Conservation (phyloP, 257 asterid species). For the Salvia hispanica region DNA sequence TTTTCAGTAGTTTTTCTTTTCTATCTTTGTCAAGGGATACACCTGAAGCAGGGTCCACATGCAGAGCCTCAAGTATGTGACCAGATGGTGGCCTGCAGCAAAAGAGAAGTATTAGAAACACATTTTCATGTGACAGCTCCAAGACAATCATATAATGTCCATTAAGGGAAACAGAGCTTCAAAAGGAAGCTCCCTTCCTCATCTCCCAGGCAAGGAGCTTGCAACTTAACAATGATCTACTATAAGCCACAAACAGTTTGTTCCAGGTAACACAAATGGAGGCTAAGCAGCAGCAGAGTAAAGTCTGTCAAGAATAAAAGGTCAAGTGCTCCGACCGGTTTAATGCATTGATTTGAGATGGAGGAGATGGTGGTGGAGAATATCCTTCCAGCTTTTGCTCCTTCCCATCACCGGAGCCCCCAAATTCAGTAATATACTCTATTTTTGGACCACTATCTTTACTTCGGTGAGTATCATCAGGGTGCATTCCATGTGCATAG, state of each 20-base stretch:
- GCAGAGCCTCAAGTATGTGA: slow-evolving; percentile 97
- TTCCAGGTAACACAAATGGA: slow-evolving; percentile 63
- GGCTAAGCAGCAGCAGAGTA: slow-evolving; percentile 87
- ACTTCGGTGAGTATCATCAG: slow-evolving; percentile 64
- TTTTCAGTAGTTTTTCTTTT: slow-evolving; percentile 61
- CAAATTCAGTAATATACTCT: slow-evolving; percentile 97
- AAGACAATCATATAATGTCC: slow-evolving; percentile 52
- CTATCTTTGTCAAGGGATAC: slow-evolving; percentile 79
- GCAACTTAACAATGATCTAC: slow-evolving; percentile 52
- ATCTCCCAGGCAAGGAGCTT: slow-evolving; percentile 48
- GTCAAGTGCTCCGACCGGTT: slow-evolving; percentile 99
- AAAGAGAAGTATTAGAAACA: slow-evolving; percentile 56
- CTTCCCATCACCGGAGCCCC: slow-evolving; percentile 65
- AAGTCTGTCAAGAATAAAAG: slow-evolving; percentile 84
- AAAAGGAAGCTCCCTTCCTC: slow-evolving; percentile 53
- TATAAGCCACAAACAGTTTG: slow-evolving; percentile 54
- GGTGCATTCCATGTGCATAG: slow-evolving; percentile 54
- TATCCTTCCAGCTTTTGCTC: slow-evolving; percentile 82
- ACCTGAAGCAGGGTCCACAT: slow-evolving; percentile 97
- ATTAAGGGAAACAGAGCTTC: slow-evolving; percentile 52
- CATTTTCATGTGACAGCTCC: slow-evolving; percentile 34
- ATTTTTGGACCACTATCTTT: slow-evolving; percentile 81
- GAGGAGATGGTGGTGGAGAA: slow-evolving; percentile 95
- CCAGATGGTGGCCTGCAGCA: slow-evolving; percentile 91
- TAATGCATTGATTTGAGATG: slow-evolving; percentile 63